Evolutionary conservation across 192 early-diverging fungal genomes (phyloP).

Genomic region (Linderina pennispora): DNA sequence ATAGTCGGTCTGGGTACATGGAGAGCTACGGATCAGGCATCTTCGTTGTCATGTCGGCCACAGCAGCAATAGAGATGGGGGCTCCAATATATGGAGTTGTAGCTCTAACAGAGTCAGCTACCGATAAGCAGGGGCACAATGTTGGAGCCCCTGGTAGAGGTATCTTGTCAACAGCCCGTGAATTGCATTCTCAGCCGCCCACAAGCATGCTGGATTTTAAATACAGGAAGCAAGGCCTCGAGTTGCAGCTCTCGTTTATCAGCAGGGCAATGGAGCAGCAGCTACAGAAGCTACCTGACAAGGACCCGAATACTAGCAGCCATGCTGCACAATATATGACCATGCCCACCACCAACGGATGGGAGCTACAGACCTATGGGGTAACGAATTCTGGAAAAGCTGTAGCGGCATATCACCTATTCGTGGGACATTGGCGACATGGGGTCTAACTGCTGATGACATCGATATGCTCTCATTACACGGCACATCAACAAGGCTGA

Average conservation of each 20-base stretch:
- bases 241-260: constrained; percentile 21
- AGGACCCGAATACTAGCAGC: constrained; percentile 17
- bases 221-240: constrained; percentile 71
- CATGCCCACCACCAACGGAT: constrained; percentile 71
- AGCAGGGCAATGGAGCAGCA: background rate
- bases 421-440: background rate
- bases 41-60: constrained; percentile 77
- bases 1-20: constrained; percentile 86
- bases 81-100: constrained; percentile 81
- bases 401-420: constrained; percentile 71
- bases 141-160: constrained; percentile 86
- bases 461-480: background rate
- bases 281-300: constrained; percentile 46
- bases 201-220: constrained; percentile 71
- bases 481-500: background rate
- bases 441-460: background rate
- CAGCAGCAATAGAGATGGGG: constrained; percentile 79
- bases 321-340: constrained; percentile 46
- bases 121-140: constrained; percentile 85
- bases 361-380: constrained; percentile 71
- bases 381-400: constrained; percentile 70
- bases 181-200: constrained; percentile 50
- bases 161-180: constrained; percentile 81
- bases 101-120: constrained; percentile 75
- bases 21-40: constrained; percentile 83